Conservation (phyloP, 2,329 filamentous ascomycete genomes). For the Exophiala xenobiotica region DNA sequence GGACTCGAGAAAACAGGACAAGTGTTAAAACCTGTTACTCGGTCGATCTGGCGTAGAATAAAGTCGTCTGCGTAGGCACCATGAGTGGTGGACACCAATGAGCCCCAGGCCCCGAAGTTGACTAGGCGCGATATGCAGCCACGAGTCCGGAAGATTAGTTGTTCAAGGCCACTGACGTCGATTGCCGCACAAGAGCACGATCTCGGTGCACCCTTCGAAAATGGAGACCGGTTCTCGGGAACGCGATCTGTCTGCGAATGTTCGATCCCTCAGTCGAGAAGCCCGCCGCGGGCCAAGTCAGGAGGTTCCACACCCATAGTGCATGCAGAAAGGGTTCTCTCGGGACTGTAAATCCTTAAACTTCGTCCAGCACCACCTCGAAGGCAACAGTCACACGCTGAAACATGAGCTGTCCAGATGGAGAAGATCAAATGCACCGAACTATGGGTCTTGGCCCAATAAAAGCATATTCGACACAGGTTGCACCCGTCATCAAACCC, state of each 20-base stretch:
- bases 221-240: neutral
- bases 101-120: too few relatives aligned
- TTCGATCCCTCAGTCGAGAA: neutral
- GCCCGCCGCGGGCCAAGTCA: neutral
- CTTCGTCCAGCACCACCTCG: too few relatives aligned
- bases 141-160: slow-evolving; percentile 2
- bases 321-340: too few relatives aligned
- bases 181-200: slow-evolving; percentile 4
- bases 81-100: too few relatives aligned
- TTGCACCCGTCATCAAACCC: too few relatives aligned
- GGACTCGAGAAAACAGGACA: neutral
- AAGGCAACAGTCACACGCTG: too few relatives aligned
- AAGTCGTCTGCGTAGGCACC: too few relatives aligned
- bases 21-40: neutral
- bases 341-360: too few relatives aligned
- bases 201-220: neutral
- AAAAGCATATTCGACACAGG: too few relatives aligned
- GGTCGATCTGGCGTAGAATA: neutral
- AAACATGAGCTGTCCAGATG: too few relatives aligned
- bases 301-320: neutral
- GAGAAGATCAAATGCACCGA: too few relatives aligned
- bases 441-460: too few relatives aligned
- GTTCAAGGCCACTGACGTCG: slow-evolving; percentile 1
- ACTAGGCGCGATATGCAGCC: neutral
- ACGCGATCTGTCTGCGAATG: neutral